Evolutionary conservation across 805 yeast genomes (phyloP).

Genomic region (Suhomyces xylopsoci): DNA sequence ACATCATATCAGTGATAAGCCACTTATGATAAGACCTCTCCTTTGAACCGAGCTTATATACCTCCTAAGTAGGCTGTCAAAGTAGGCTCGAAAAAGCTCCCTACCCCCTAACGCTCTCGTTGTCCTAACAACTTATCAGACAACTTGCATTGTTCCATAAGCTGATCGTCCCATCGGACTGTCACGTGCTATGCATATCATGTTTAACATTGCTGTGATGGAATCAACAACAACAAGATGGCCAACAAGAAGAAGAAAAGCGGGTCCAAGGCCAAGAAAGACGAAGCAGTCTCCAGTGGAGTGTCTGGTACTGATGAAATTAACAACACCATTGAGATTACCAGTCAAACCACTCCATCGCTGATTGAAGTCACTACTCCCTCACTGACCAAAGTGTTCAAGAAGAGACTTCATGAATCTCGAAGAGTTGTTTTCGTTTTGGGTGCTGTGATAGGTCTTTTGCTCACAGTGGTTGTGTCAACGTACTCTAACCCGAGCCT

Average conservation of each 20-base stretch:
- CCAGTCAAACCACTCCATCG: neutral
- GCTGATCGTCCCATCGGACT: neutral
- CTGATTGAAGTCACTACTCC: neutral
- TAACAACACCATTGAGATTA: neutral
- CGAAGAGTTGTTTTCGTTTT: conserved; percentile 59
- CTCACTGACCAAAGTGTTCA: conserved; percentile 7
- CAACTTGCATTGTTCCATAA: neutral
- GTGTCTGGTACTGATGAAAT: neutral
- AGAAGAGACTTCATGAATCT: conserved; percentile 41
- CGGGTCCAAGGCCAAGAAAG: neutral
- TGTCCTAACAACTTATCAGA: neutral
- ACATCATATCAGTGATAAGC: neutral
- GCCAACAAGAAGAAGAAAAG: neutral
- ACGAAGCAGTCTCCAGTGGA: neutral
- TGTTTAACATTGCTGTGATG: neutral
- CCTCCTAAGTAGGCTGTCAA: too few relatives aligned
- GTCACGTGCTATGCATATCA: neutral
- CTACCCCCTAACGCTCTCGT: neutral
- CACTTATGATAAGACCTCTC: too few relatives aligned
- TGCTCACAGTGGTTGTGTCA: conserved; percentile 58
- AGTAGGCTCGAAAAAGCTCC: too few relatives aligned
- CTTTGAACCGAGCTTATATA: too few relatives aligned
- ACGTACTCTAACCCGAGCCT: conserved; percentile 38
- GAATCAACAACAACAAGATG: neutral
- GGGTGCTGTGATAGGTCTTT: conserved; percentile 72